These are phyloP conservation scores for Suhomyces vadensis DNA, from an alignment of 805 yeast species.

Conservation along the genomic window DNA sequence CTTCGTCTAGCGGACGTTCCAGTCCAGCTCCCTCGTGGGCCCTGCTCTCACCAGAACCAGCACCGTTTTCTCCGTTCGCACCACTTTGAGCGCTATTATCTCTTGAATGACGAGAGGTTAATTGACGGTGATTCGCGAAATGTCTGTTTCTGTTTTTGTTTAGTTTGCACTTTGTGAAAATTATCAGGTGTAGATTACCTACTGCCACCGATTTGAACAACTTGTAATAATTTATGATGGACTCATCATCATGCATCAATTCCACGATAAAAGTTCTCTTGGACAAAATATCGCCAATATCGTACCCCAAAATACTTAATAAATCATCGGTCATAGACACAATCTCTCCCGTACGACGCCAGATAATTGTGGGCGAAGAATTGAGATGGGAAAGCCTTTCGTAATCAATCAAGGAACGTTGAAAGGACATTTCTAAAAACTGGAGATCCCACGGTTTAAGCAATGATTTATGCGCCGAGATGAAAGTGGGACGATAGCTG, in stretches of 20 bases:
- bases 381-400: conserved; percentile 49
- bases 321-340: conserved; percentile 78
- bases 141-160: conserved; percentile 26
- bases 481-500: conserved; percentile 72
- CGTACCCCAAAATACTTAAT: conserved; percentile 66
- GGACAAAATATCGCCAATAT: conserved; percentile 55
- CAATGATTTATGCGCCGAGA: conserved; percentile 70
- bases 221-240: conserved; percentile 70
- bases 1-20: not conserved
- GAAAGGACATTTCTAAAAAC: conserved; percentile 48
- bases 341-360: conserved; percentile 86
- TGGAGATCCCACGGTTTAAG: conserved; percentile 67
- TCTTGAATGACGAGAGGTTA: too few species aligned
- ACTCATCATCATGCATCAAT: conserved; percentile 72
- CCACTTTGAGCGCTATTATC: not conserved
- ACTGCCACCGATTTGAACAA: conserved; percentile 72
- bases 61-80: conserved; percentile 18
- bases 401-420: conserved; percentile 45
- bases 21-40: not conserved
- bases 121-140: conserved; percentile 4
- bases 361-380: conserved; percentile 77
- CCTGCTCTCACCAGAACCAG: not conserved
- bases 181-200: conserved; percentile 57
- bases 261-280: conserved; percentile 72
- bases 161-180: conserved; percentile 52